Evolutionary conservation across 169 alveolate genomes (phyloP).

Genomic region (Cyclospora cayetanensis): DNA sequence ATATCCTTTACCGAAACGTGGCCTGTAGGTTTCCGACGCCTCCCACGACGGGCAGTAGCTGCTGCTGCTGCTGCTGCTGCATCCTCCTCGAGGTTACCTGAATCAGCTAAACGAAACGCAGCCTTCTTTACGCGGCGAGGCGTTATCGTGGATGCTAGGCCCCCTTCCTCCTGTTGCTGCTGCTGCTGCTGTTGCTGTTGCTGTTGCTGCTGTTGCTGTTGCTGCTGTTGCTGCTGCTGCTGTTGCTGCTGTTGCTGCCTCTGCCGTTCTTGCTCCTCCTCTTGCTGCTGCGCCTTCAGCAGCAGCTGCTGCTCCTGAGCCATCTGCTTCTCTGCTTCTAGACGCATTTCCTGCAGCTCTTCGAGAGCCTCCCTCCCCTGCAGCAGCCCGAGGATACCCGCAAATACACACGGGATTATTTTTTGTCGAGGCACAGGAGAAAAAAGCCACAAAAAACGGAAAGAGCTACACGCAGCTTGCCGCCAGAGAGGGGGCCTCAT

Average conservation of each 20-base stretch:
- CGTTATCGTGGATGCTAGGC: background rate
- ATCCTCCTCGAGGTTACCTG: background rate
- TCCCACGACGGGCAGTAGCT: background rate
- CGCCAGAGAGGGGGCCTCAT: no score
- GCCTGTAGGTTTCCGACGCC: background rate
- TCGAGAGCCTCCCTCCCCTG: background rate
- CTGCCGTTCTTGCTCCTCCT: background rate
- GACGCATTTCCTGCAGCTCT: background rate
- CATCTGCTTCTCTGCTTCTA: background rate
- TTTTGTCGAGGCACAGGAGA: no score
- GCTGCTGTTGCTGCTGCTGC: background rate
- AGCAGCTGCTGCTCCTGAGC: background rate
- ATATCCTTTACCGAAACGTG: background rate
- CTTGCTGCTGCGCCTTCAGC: background rate
- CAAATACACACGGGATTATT: background rate
- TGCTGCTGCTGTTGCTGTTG: background rate
- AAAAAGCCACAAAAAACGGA: background rate
- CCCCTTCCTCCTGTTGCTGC: background rate
- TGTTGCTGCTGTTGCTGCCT: background rate
- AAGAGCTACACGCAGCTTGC: no score
- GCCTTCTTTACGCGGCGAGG: background rate
- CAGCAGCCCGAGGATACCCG: background rate
- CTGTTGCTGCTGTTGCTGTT: background rate
- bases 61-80: background rate
- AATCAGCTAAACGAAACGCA: background rate